Evolutionary conservation across 2,329 filamentous ascomycete genomes (phyloP), one percentile per base, ranked within the genome.

Genomic region (Stachybotrys elegans): DNA sequence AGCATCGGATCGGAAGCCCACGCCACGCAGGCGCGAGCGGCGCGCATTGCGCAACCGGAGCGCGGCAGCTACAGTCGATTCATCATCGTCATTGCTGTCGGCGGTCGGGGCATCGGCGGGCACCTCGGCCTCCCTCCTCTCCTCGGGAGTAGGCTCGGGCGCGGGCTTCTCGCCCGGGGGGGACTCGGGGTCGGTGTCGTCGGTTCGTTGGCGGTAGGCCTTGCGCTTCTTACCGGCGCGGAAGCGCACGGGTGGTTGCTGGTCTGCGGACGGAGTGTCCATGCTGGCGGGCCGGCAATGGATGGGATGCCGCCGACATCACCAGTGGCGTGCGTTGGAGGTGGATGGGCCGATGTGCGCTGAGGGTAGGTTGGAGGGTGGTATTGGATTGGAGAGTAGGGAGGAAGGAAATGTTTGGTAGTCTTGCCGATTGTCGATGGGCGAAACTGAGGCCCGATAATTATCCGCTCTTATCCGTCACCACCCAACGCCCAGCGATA

Each of bases 211-310:
- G 38, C 79, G 71, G 50, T 80, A 78, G 5, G 68, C 65, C 57
- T 82, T 83, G 57, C 78, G 71, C 63, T 81, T 83, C 61, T 81
- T 83, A 47, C 68, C 57, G 22, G 65, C 68, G 31, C 79, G 77
- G 52, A 84, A 84, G 23, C 76, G 62, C 25, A 79, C 61, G 12
- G 44, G n/a, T 6, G 43, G 42, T 4, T 56, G 46, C 16, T 63
- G 57, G 35, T 51, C 47, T 40, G 47, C 22, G 20, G 49, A 43
- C 17, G 53, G 31, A 14, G 43, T 37, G 4, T 55, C 50, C 58
- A 60, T 59, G 37, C 27, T 35, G 38, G 42, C 25, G 37, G 14
- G n/a, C 17, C 13, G 17, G 21, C 13, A 22, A 39, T 22, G 17
- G 21, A 39, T 19, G 21, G 14, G 31, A 17, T 16, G 19, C 9